Conservation (phyloP, 208 protist genomes). For the Trypanosoma brucei region DNA sequence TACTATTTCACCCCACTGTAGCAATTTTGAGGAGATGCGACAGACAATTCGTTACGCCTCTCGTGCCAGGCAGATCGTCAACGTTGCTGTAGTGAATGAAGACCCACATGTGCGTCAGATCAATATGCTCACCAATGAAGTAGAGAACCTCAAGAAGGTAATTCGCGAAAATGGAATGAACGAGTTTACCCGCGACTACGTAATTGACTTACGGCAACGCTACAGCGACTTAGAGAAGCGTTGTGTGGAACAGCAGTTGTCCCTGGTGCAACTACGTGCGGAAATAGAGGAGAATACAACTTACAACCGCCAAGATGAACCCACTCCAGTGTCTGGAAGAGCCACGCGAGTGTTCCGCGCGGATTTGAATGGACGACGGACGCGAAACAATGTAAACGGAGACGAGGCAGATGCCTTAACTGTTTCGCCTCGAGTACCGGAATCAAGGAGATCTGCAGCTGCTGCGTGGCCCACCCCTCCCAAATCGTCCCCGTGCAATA, state of each 20-base stretch:
- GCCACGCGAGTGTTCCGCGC: conserved; percentile 1
- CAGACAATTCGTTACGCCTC: conserved; percentile 90
- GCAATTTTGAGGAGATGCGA: conserved; percentile 89
- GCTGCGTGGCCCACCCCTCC: neutral
- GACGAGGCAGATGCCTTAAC: neutral
- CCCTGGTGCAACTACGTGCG: conserved; percentile 36
- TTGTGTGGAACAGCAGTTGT: conserved; percentile 48
- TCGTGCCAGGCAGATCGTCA: conserved; percentile 90
- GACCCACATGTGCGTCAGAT: conserved; percentile 77
- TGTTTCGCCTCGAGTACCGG: neutral
- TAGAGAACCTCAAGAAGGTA: conserved; percentile 52
- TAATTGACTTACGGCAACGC: conserved; percentile 25
- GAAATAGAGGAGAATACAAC: conserved; percentile 37
- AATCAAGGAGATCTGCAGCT: neutral
- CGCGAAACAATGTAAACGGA: neutral
- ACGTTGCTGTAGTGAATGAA: conserved; percentile 88
- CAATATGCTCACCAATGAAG: conserved; percentile 39
- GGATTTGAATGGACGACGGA: conserved; percentile 1
- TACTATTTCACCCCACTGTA: conserved; percentile 83
- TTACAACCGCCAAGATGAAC: conserved; percentile 13
- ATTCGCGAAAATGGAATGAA: conserved; percentile 52
- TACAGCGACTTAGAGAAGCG: conserved; percentile 34
- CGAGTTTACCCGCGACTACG: conserved; percentile 69
- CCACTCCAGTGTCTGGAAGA: conserved; percentile 16
- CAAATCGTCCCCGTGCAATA: neutral